These are phyloP conservation scores for Zygosaccharomyces bisporus DNA, from an alignment of 805 yeast species.

Conservation along the genomic window DNA sequence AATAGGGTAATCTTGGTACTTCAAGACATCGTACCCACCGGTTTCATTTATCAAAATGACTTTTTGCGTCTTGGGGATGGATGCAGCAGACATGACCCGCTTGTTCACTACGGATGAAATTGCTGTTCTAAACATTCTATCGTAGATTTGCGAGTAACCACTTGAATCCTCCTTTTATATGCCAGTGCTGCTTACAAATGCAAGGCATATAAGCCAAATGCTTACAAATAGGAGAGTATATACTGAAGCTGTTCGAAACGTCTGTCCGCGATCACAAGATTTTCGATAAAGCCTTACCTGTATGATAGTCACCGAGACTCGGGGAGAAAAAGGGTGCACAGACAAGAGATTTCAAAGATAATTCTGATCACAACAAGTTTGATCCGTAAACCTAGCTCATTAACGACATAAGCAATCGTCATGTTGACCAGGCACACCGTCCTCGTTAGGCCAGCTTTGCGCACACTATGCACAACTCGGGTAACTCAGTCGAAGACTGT, in stretches of 20 bases:
- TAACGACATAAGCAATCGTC: not conserved
- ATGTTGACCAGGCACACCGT: not conserved
- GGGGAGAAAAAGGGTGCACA: constrained; percentile 1
- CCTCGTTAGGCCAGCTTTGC: constrained; percentile 1
- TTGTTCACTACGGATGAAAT: not conserved
- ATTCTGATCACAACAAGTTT: too few species aligned
- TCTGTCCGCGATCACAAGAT: not conserved
- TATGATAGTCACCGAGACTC: constrained; percentile 1
- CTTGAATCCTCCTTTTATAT: not conserved
- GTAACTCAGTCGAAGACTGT: constrained; percentile 14
- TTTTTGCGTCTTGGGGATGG: constrained; percentile 53
- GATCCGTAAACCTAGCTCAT: too few species aligned
- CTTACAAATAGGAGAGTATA: too few species aligned
- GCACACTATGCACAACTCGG: constrained; percentile 9
- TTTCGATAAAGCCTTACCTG: not conserved
- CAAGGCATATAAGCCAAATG: not conserved
- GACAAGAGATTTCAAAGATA: not conserved
- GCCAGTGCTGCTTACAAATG: constrained; percentile 6
- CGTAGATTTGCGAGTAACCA: too few species aligned
- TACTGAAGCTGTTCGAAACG: too few species aligned
- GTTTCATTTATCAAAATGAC: constrained; percentile 51
- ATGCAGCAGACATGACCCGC: constrained; percentile 2
- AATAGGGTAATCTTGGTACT: constrained; percentile 54
- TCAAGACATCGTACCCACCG: constrained; percentile 58
- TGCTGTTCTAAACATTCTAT: not conserved